Percentiles rank a stretch among this genome's conserved stretches.
These are phyloP conservation scores for Boletus rex-veris DNA, from an alignment of 768 basidiomycete species.

Conservation along the genomic window DNA sequence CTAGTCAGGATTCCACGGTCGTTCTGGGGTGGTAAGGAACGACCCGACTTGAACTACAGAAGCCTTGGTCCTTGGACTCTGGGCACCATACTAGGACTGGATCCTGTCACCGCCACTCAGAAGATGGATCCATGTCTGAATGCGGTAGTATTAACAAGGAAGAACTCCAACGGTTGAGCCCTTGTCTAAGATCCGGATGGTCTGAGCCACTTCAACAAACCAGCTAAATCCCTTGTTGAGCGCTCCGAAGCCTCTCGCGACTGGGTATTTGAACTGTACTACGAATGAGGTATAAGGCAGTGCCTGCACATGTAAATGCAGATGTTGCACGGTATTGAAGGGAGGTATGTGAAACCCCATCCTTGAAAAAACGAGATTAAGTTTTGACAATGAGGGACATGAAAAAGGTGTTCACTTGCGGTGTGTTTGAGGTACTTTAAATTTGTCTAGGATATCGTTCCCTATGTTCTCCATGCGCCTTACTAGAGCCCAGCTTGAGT, in stretches of 20 bases:
- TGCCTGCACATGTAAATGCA: conserved; percentile 72
- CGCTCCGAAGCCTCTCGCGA: conserved; percentile 35
- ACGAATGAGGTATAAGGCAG: conserved; percentile 54
- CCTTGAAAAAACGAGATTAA: conserved; percentile 34
- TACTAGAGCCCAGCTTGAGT: conserved; percentile 34
- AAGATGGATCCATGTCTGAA: no score
- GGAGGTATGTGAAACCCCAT: conserved; percentile 84
- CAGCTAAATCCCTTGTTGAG: conserved; percentile 66
- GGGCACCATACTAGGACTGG: no score
- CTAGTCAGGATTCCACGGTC: no score
- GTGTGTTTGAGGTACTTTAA: conserved; percentile 38
- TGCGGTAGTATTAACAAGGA: conserved; percentile 38
- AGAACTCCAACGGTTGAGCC: conserved; percentile 48
- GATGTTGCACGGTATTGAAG: conserved; percentile 66
- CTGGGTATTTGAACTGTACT: conserved; percentile 47
- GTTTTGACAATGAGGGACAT: not conserved
- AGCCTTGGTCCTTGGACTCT: no score
- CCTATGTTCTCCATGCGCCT: conserved; percentile 50
- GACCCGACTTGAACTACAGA: no score
- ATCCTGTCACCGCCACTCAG: no score
- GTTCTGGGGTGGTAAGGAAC: no score
- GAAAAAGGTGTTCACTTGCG: conserved; percentile 41
- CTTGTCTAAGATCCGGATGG: conserved; percentile 54
- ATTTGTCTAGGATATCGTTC: conserved; percentile 45
- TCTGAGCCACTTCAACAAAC: conserved; percentile 66